phyloP scores from a whole-genome alignment of 2,329 filamentous ascomycete genomes.

The Grosmannia penicillata region DNA sequence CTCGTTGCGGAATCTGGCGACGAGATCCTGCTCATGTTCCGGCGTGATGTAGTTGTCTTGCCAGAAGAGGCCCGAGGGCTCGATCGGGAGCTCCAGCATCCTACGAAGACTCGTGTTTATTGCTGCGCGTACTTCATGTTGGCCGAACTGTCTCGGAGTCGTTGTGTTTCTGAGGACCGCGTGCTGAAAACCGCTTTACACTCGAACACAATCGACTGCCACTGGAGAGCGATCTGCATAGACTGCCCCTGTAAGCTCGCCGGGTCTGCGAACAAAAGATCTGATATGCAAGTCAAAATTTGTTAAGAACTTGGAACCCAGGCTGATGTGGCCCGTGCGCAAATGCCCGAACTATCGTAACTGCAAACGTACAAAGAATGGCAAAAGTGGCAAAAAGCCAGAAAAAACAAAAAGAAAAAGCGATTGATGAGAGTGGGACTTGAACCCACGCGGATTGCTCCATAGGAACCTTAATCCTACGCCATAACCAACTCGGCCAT shows the following conservation, averaged over 20 bases:
- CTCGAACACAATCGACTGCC: too few relatives aligned
- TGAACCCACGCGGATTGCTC: constrained; percentile 22
- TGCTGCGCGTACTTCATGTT: neutral
- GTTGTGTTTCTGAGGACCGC: too few relatives aligned
- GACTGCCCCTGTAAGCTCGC: too few relatives aligned
- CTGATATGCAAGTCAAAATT: too few relatives aligned
- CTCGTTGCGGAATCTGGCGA: constrained; percentile 27
- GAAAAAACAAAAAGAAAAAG: neutral
- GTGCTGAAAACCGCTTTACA: too few relatives aligned
- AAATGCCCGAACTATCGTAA: too few relatives aligned
- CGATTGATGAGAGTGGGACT: constrained; percentile 21
- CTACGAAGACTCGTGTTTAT: neutral
- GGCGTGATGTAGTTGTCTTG: constrained; percentile 30
- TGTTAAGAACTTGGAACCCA: too few relatives aligned
- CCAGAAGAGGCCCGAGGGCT: constrained; percentile 25
- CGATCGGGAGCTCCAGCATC: constrained; percentile 8
- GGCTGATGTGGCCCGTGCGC: too few relatives aligned
- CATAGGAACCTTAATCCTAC: constrained; percentile 16
- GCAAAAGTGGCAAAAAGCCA: too few relatives aligned
- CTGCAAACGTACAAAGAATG: too few relatives aligned
- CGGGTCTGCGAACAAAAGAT: too few relatives aligned
- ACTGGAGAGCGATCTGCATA: too few relatives aligned
- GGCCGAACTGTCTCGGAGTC: neutral
- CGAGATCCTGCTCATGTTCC: constrained; percentile 27
- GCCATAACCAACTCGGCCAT: constrained; percentile 16